A percentile compares a stretch with the other conserved stretches of the same genome.
Evolutionary conservation across 495 filamentous ascomycete genomes (phyloP).

Genomic region (Penicillium verhagenii): DNA sequence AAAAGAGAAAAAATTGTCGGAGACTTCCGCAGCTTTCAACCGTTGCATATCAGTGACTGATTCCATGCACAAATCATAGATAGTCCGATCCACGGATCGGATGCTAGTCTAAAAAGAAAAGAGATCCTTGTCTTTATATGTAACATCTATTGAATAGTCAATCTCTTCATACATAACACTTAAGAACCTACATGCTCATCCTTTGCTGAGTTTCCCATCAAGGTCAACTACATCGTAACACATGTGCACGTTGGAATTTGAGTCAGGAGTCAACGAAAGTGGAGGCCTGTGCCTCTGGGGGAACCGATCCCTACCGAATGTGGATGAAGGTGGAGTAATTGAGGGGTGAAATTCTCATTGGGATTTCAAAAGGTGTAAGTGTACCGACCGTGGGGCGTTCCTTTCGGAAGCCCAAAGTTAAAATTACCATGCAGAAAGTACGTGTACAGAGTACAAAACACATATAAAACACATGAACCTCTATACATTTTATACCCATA

Average conservation of each 20-base stretch:
- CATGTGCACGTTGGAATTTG: slow-evolving; percentile 5
- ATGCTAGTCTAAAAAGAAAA: too few species aligned
- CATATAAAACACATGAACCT: too few species aligned
- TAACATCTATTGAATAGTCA: too few species aligned
- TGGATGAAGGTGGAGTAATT: slow-evolving; percentile 5
- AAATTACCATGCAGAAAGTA: not conserved
- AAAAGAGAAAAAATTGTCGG: not conserved
- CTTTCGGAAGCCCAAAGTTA: not conserved
- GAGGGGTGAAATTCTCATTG: slow-evolving; percentile 6
- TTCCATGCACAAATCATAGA: not conserved
- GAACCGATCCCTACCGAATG: slow-evolving; percentile 22
- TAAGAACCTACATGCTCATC: too few species aligned
- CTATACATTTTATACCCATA: not conserved
- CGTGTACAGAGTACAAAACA: too few species aligned
- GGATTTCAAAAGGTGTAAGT: not conserved
- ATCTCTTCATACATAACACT: too few species aligned
- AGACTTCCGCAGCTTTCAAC: slow-evolving; percentile 1
- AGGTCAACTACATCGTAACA: too few species aligned
- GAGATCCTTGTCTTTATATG: too few species aligned
- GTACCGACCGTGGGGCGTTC: too few species aligned
- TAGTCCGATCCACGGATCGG: not conserved
- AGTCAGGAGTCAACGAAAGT: slow-evolving; percentile 16
- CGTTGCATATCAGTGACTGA: not conserved
- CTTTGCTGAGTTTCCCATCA: too few species aligned
- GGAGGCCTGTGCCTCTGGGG: slow-evolving; percentile 20